Evolutionary conservation across 768 basidiomycete genomes (phyloP).

Genomic region (Clitopilus hobsonii): DNA sequence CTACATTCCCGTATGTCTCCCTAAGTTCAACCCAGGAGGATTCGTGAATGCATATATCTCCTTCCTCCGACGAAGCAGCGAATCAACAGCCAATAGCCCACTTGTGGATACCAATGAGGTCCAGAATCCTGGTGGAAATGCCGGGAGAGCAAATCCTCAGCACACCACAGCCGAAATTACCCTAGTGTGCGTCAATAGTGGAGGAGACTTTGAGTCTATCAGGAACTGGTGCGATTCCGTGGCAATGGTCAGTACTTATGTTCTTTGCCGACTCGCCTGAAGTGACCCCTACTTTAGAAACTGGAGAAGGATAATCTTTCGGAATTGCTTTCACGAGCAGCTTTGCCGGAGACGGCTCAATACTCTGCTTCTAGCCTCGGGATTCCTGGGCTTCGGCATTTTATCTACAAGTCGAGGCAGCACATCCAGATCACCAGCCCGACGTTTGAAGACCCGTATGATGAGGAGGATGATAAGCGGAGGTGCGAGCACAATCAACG

Average conservation of each 20-base stretch:
- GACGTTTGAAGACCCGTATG: slow-evolving; percentile 83
- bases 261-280: no score
- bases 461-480: slow-evolving; percentile 49
- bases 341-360: slow-evolving; percentile 45
- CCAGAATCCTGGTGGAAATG: background rate
- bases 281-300: slow-evolving; percentile 38
- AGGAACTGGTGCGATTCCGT: slow-evolving; percentile 71
- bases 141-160: background rate
- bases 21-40: slow-evolving; percentile 84
- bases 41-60: slow-evolving; percentile 91
- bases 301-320: slow-evolving; percentile 56
- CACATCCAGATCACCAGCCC: slow-evolving; percentile 90
- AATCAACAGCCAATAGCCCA: slow-evolving; percentile 7
- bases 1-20: slow-evolving; percentile 95
- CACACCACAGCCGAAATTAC: slow-evolving; percentile 32
- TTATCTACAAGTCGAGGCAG: slow-evolving; percentile 87
- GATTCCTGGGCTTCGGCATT: slow-evolving; percentile 91
- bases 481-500: slow-evolving; percentile 37
- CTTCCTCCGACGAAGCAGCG: slow-evolving; percentile 50
- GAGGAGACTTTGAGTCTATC: slow-evolving; percentile 82
- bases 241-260: slow-evolving; percentile 42
- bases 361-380: slow-evolving; percentile 72
- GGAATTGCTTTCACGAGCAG: slow-evolving; percentile 44
- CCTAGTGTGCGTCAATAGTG: slow-evolving; percentile 76
- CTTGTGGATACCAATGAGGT: background rate